phyloP scores from a whole-genome alignment of 2,329 filamentous ascomycete genomes.

The Penicillium sp. region DNA sequence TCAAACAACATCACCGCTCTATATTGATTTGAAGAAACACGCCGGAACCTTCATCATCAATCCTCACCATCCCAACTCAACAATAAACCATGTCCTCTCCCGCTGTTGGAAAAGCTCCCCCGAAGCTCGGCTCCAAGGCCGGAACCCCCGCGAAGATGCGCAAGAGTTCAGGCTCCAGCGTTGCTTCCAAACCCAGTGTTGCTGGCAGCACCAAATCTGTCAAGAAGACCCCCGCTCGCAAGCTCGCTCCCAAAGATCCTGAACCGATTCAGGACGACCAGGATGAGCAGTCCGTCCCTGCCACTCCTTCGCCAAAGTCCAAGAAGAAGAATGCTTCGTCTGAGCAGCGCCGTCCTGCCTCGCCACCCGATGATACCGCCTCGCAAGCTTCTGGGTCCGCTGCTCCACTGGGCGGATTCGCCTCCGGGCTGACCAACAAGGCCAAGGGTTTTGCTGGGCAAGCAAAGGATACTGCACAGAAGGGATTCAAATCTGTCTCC shows the following conservation, averaged over 20 bases:
- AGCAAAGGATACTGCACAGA: conserved; percentile 14
- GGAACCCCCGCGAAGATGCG: conserved; percentile 18
- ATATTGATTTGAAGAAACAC: no score
- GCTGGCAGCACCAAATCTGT: conserved; percentile 11
- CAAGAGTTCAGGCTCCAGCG: conserved; percentile 22
- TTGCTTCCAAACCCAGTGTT: conserved; percentile 15
- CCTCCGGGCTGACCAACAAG: conserved; percentile 16
- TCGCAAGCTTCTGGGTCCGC: conserved; percentile 29
- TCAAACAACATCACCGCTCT: neutral
- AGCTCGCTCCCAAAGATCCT: conserved; percentile 22
- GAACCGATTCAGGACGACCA: conserved; percentile 17
- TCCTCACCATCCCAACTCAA: neutral
- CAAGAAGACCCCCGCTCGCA: conserved; percentile 21
- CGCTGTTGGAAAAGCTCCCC: conserved; percentile 18
- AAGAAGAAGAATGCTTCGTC: conserved; percentile 16
- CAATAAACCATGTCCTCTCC: conserved; percentile 15
- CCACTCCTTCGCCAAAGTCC: conserved; percentile 21
- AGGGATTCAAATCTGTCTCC: conserved; percentile 9
- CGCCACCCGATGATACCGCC: conserved; percentile 19
- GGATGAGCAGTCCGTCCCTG: conserved; percentile 17
- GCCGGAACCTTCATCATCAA: no score
- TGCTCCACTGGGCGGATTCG: conserved; percentile 11
- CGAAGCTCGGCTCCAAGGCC: conserved; percentile 19
- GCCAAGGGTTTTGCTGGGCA: conserved; percentile 15
- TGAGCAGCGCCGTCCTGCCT: conserved; percentile 24